A percentile compares a stretch with the other conserved stretches of the same genome.
Conservation (phyloP, 1,139 yeast genomes). For the Blastobotrys serpentis region DNA sequence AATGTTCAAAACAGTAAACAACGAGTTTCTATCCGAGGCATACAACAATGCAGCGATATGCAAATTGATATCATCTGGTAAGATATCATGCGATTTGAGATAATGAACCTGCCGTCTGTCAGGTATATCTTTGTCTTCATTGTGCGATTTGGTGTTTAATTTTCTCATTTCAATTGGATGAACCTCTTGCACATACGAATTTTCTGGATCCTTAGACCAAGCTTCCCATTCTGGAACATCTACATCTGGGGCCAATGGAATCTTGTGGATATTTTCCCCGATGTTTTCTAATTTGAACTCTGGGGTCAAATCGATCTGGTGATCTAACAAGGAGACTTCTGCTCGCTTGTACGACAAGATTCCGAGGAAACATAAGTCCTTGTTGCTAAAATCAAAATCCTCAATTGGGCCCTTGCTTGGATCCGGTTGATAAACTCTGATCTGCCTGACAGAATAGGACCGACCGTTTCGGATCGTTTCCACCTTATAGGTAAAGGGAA, state of each 20-base stretch:
- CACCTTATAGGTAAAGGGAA: conserved; percentile 36
- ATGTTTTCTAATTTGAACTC: conserved; percentile 20
- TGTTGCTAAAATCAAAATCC: conserved; percentile 25
- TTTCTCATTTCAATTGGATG: conserved; percentile 38
- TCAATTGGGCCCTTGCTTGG: conserved; percentile 21
- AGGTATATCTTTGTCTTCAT: conserved; percentile 22
- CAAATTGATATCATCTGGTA: conserved; percentile 30
- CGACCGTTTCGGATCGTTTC: conserved; percentile 33
- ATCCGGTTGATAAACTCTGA: conserved; percentile 34
- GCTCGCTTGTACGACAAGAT: conserved; percentile 33
- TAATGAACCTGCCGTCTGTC: conserved; percentile 34
- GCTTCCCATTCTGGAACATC: conserved; percentile 30
- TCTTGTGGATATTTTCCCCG: conserved; percentile 21
- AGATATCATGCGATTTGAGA: conserved; percentile 27
- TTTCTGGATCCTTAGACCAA: conserved; percentile 24
- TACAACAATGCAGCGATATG: conserved; percentile 37
- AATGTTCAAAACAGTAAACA: conserved; percentile 35
- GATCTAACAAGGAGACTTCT: conserved; percentile 26
- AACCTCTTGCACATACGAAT: conserved; percentile 21
- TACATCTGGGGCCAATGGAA: conserved; percentile 35
- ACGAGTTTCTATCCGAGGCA: conserved; percentile 38
- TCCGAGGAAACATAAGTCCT: conserved; percentile 31
- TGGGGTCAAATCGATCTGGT: conserved; percentile 28
- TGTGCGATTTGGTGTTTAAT: conserved; percentile 28
- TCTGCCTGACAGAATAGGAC: conserved; percentile 32